These are phyloP conservation scores for Eimeria acervulina DNA, from an alignment of 169 alveolate genomes.

Conservation along the genomic window DNA sequence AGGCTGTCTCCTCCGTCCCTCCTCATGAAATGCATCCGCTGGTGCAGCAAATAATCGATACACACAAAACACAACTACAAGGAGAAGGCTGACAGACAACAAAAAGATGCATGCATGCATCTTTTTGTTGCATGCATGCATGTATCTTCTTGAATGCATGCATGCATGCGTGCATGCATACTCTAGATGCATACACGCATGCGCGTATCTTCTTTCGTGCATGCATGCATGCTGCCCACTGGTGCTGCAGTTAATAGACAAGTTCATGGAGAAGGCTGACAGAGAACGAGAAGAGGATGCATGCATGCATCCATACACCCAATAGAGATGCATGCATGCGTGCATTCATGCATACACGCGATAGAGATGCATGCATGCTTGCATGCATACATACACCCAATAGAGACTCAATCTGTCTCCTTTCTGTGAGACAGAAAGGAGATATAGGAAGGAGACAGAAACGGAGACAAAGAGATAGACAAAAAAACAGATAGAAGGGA, in stretches of 20 bases:
- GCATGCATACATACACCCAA: not conserved
- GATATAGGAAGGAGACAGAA: no score
- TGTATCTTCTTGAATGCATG: constrained; percentile 13
- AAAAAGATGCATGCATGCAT: not conserved
- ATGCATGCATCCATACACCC: not conserved
- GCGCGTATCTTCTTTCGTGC: no score
- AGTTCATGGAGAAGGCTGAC: no score
- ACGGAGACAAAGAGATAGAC: no score
- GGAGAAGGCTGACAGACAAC: not conserved
- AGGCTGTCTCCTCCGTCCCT: constrained; percentile 4
- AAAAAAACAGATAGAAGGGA: no score
- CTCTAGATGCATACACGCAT: no score
- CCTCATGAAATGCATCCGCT: not conserved
- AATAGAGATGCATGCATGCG: not conserved
- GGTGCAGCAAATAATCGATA: not conserved
- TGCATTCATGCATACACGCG: no score
- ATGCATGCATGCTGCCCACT: no score
- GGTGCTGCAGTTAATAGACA: no score
- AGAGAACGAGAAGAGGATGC: not conserved
- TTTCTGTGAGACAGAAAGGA: no score
- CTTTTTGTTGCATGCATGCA: constrained; percentile 7
- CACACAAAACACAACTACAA: not conserved
- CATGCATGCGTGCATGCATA: no score
- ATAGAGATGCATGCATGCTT: not conserved
- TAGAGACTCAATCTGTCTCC: no score